Base-by-base conservation (phyloP, 2,329 filamentous ascomycete species). In the Chaetomium sp. region DNA sequence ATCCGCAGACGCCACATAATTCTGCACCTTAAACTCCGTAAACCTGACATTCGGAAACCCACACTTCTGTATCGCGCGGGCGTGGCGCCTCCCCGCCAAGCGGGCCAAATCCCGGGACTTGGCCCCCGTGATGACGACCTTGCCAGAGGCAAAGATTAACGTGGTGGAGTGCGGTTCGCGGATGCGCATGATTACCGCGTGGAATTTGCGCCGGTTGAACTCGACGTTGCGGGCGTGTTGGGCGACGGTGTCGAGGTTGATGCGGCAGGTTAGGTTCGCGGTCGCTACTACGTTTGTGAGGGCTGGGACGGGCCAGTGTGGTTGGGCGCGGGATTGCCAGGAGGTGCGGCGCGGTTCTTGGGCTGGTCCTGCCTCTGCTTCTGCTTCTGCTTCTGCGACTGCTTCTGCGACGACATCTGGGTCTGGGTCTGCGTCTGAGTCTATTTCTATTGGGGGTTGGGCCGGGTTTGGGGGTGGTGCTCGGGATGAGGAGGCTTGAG, bases 111-210 rank as follows among this genome's bases (percentile, higher is more conserved):
- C 90, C 70, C 95, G 91, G 1, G 89, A 94, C 75, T 95, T 96
- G 60, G 91, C 91, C 77, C 91, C 91, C 55, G 91, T 96, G n/a
- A 96, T 89, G 53, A 96, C 91, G 90, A 96, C 95, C 81, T 96
- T 96, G 74, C 91, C 91, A 0, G 88, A 92, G 54, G 91, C 91
- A 67, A 96, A 96, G 78, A 96, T 95, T 54, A 96, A 76, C 10
- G 91, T 91, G 3, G 91, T 96, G 3, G 91, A 96, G 78, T 96
- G 96, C 57, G 91, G 91, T 68, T 96, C 91, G 68, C 91, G 89
- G 66, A 96, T 96, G 78, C 91, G 90, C 91, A 96, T 96, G 74
- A 96, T 95, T 64, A 96, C 89, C 71, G 91, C 91, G 68, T 90
- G 90, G 71, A 96, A 96, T 86, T 91, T 91, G 88, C 91, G 57